These are phyloP conservation scores for Torulaspora microellipsoides DNA, from an alignment of 805 yeast species.

Conservation along the genomic window DNA sequence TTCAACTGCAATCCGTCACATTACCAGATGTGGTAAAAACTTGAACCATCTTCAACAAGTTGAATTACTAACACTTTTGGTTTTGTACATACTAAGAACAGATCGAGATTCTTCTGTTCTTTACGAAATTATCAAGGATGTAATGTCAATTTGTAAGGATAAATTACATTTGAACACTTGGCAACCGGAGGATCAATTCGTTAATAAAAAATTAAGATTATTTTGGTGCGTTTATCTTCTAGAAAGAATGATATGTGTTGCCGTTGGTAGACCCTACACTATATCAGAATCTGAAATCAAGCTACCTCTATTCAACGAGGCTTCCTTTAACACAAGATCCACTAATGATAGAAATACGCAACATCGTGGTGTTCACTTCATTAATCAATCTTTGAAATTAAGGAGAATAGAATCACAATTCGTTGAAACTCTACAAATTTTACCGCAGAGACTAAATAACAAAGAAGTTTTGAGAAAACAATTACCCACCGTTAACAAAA, in stretches of 20 bases:
- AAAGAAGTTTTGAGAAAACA: constrained; percentile 33
- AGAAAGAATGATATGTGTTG: constrained; percentile 57
- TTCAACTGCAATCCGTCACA: constrained; percentile 55
- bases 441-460: constrained; percentile 24
- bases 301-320: constrained; percentile 48
- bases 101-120: constrained; percentile 55
- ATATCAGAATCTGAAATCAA: constrained; percentile 49
- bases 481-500: constrained; percentile 47
- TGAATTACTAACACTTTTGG: constrained; percentile 49
- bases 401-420: constrained; percentile 58
- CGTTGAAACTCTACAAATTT: constrained; percentile 47
- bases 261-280: constrained; percentile 55
- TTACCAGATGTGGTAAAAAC: constrained; percentile 41
- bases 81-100: constrained; percentile 54
- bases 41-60: constrained; percentile 44
- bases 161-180: constrained; percentile 27
- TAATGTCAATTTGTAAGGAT: constrained; percentile 42
- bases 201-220: constrained; percentile 45
- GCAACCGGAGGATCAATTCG: constrained; percentile 22
- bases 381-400: constrained; percentile 52
- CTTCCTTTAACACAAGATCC: constrained; percentile 29
- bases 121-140: constrained; percentile 50
- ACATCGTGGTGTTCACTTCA: constrained; percentile 38
- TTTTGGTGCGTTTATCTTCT: constrained; percentile 64
- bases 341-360: constrained; percentile 23